Evolutionary conservation across 495 filamentous ascomycete species (phyloP).

Genomic region (Xylaria bambusicola): DNA sequence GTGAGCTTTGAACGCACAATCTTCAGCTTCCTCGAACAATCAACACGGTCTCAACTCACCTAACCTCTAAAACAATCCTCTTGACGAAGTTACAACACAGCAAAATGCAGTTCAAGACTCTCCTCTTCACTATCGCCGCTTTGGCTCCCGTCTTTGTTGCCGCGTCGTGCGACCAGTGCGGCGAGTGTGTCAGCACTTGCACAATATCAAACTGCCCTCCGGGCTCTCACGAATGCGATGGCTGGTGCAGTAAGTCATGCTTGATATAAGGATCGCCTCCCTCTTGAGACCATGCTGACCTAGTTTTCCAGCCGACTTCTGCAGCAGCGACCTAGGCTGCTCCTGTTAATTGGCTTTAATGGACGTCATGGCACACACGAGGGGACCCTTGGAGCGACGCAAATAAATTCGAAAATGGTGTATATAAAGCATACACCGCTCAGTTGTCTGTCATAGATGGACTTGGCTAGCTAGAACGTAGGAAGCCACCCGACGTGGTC

Average conservation of each 20-base stretch:
- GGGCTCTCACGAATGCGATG: not conserved
- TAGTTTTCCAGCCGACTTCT: not conserved
- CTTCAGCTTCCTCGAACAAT: not conserved
- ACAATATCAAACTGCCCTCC: constrained; percentile 1
- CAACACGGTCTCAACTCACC: not conserved
- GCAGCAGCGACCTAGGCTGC: constrained; percentile 3
- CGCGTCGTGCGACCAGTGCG: constrained; percentile 1
- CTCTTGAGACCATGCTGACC: not conserved
- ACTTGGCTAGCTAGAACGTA: no score
- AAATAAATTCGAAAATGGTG: no score
- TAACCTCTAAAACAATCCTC: not conserved
- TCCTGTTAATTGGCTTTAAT: not conserved
- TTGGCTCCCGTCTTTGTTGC: not conserved
- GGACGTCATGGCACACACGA: no score
- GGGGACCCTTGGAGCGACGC: no score
- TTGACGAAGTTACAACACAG: not conserved
- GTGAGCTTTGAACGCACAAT: not conserved
- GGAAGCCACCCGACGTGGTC: no score
- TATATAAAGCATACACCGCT: no score
- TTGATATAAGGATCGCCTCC: not conserved
- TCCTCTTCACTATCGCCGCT: not conserved
- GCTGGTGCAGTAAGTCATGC: not conserved
- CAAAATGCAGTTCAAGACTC: constrained; percentile 1
- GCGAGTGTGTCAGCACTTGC: constrained; percentile 1
- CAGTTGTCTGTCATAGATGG: no score